phyloP scores from a whole-genome alignment of 805 yeast species.

The Sporopachydermia quercuum region DNA sequence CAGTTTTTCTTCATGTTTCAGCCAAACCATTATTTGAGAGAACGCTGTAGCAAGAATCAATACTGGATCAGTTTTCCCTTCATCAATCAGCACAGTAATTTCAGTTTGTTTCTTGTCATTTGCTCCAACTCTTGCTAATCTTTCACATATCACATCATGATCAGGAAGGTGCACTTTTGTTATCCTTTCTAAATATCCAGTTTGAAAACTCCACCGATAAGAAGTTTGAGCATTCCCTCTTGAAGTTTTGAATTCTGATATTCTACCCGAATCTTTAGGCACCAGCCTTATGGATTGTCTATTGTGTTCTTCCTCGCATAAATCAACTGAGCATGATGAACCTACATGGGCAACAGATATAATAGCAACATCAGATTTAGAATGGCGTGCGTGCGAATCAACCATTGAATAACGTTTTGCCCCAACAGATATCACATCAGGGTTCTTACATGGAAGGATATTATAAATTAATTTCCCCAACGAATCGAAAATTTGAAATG shows the following conservation, averaged over 20 bases:
- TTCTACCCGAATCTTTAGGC: background rate
- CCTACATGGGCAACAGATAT: background rate
- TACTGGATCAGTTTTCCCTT: background rate
- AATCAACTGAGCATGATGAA: background rate
- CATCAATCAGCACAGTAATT: background rate
- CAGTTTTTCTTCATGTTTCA: background rate
- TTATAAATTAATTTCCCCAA: background rate
- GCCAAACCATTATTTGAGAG: background rate
- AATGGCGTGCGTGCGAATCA: background rate
- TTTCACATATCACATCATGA: background rate
- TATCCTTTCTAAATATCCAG: background rate
- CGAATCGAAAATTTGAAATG: background rate
- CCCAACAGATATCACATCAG: background rate
- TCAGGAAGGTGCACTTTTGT: background rate
- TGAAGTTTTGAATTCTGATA: background rate
- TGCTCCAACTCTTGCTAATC: background rate
- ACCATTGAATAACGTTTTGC: background rate
- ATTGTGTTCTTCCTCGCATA: too few species aligned
- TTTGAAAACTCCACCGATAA: background rate
- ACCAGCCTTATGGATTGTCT: background rate
- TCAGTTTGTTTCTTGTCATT: background rate
- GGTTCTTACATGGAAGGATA: background rate
- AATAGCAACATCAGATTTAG: background rate
- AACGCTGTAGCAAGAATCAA: background rate
- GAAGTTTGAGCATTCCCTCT: background rate